Percentiles rank a stretch among this genome's conserved stretches.
Evolutionary conservation across 345 rosid genomes (phyloP).

Genomic region (Gossypium thurberi): DNA sequence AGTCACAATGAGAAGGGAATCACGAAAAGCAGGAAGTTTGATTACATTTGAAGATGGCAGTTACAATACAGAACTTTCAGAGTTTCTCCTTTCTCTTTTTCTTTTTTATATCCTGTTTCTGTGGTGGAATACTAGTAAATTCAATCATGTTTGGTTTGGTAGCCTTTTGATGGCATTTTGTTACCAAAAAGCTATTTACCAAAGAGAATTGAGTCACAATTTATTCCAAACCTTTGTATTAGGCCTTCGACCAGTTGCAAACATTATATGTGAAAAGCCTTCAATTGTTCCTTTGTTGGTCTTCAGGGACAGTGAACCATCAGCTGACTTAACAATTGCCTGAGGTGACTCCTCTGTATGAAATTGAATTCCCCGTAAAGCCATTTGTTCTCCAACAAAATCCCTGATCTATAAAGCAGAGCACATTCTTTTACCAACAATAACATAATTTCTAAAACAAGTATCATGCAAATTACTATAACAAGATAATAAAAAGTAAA

Average conservation of each 20-base stretch:
- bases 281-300: slow-evolving; percentile 78
- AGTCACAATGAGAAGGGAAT: background rate
- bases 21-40: background rate
- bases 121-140: background rate
- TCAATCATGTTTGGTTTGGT: background rate
- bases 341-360: slow-evolving; percentile 87
- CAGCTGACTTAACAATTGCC: slow-evolving; percentile 64
- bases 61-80: background rate
- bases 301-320: slow-evolving; percentile 76
- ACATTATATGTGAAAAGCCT: slow-evolving; percentile 92
- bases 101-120: background rate
- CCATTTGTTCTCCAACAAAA: slow-evolving; percentile 84
- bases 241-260: slow-evolving; percentile 94
- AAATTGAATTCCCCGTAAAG: slow-evolving; percentile 83
- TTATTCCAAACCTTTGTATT: slow-evolving; percentile 63
- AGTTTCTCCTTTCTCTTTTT: background rate
- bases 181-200: background rate
- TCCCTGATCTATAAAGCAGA: slow-evolving; percentile 62
- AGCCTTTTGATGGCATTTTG: background rate
- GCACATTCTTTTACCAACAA: background rate
- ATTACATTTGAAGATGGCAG: background rate
- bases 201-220: background rate
- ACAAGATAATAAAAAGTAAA: background rate
- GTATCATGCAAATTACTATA: background rate
- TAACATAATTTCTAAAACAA: background rate